Evolutionary conservation across 768 basidiomycete genomes (phyloP).

Genomic region (Kwoniella sp.): DNA sequence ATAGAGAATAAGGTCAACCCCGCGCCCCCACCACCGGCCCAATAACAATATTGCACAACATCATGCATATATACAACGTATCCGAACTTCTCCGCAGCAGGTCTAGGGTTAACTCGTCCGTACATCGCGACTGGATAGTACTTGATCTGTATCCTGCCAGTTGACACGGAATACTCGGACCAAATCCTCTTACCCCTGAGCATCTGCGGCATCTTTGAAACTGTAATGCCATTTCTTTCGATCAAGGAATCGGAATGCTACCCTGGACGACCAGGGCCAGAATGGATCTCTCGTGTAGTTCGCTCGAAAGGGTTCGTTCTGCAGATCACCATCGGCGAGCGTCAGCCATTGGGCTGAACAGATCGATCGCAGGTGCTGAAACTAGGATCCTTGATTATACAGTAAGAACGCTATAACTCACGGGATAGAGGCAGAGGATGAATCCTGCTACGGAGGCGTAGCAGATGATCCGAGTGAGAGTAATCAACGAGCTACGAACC

Average conservation of each 20-base stretch:
- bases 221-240: conserved; percentile 24
- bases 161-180: too few relatives aligned
- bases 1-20: conserved; percentile 73
- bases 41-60: background rate
- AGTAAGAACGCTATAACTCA: conserved; percentile 16
- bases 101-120: too few relatives aligned
- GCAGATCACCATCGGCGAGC: background rate
- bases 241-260: conserved; percentile 17
- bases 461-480: conserved; percentile 18
- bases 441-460: conserved; percentile 22
- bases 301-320: conserved; percentile 36
- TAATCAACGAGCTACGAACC: conserved; percentile 10
- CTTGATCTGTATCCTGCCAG: too few relatives aligned
- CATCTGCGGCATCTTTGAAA: conserved; percentile 4
- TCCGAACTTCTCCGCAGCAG: too few relatives aligned
- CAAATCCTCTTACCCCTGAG: background rate
- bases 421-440: conserved; percentile 22
- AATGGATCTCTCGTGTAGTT: conserved; percentile 20
- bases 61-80: conserved; percentile 5
- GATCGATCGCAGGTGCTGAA: too few relatives aligned
- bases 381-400: too few relatives aligned
- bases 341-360: background rate
- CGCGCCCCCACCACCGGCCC: conserved; percentile 34
- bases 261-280: conserved; percentile 21
- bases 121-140: too few relatives aligned